Conservation (phyloP, 495 filamentous ascomycete genomes). For the Podospora anserina region DNA sequence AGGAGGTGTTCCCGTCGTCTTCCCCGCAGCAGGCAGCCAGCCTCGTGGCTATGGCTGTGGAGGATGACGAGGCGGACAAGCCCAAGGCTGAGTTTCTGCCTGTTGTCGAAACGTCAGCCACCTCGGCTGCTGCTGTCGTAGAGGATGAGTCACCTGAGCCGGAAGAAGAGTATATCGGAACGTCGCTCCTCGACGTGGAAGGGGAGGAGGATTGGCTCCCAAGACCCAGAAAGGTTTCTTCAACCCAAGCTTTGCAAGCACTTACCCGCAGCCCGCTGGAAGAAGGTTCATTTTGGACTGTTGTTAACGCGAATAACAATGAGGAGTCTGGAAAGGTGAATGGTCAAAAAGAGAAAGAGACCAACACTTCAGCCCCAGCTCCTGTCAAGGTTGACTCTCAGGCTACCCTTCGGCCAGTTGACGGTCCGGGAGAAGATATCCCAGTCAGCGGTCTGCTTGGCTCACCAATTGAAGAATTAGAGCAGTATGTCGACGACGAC, state of each 20-base stretch:
- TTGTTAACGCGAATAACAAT: slow-evolving; percentile 38
- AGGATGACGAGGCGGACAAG: background rate
- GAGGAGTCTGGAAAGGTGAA: slow-evolving; percentile 31
- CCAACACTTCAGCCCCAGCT: background rate
- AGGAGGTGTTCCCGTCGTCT: slow-evolving; percentile 51
- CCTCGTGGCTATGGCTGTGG: slow-evolving; percentile 11
- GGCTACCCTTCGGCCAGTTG: slow-evolving; percentile 17
- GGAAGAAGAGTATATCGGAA: slow-evolving; percentile 16
- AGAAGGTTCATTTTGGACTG: slow-evolving; percentile 42
- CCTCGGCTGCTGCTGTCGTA: background rate
- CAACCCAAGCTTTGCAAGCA: slow-evolving; percentile 44
- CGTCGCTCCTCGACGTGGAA: slow-evolving; percentile 34
- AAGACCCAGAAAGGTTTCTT: slow-evolving; percentile 44
- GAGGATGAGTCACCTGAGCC: slow-evolving; percentile 27
- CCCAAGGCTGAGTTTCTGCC: slow-evolving; percentile 22
- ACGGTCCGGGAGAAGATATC: background rate
- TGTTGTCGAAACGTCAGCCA: slow-evolving; percentile 24
- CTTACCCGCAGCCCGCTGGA: slow-evolving; percentile 44
- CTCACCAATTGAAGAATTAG: slow-evolving; percentile 24
- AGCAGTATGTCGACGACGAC: slow-evolving; percentile 31
- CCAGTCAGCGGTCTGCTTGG: slow-evolving; percentile 10
- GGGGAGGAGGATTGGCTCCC: slow-evolving; percentile 42
- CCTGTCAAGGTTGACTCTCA: slow-evolving; percentile 23
- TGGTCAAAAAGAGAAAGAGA: slow-evolving; percentile 15
- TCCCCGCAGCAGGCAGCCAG: slow-evolving; percentile 37